Evolutionary conservation across 352 stramenopile species (phyloP).

Genomic region (Peronospora destructor): DNA sequence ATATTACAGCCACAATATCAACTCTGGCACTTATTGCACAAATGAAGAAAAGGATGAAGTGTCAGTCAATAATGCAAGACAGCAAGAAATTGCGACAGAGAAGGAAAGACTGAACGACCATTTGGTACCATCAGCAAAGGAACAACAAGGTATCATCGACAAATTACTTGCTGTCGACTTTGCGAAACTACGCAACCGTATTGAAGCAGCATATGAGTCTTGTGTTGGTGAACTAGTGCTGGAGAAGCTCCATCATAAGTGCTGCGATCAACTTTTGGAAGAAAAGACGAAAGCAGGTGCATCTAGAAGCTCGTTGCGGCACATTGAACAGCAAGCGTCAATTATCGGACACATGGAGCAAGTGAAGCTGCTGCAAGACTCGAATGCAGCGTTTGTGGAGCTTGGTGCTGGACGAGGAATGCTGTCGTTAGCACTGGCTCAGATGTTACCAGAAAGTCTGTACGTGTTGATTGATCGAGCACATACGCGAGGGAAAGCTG

Average conservation of each 20-base stretch:
- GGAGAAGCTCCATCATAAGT: slow-evolving; percentile 62
- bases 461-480: slow-evolving; percentile 78
- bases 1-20: slow-evolving; percentile 76
- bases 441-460: slow-evolving; percentile 48
- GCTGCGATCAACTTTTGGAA: slow-evolving; percentile 52
- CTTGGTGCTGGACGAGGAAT: slow-evolving; percentile 71
- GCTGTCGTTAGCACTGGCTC: slow-evolving; percentile 70
- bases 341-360: slow-evolving; percentile 77
- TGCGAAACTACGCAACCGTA: slow-evolving; percentile 36
- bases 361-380: slow-evolving; percentile 38
- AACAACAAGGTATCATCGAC: slow-evolving; percentile 66
- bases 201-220: slow-evolving; percentile 42
- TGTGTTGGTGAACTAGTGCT: slow-evolving; percentile 52
- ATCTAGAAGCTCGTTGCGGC: slow-evolving; percentile 55
- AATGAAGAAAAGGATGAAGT: neutral
- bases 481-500: slow-evolving; percentile 63
- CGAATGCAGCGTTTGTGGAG: slow-evolving; percentile 49
- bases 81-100: slow-evolving; percentile 2
- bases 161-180: slow-evolving; percentile 64
- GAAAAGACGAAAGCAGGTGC: slow-evolving; percentile 54
- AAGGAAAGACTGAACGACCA: slow-evolving; percentile 27
- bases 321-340: slow-evolving; percentile 80
- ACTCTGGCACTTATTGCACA: slow-evolving; percentile 49
- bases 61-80: neutral
- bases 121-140: slow-evolving; percentile 26